Base-by-base conservation (phyloP, 805 yeast species). In the Saccharomyces mikatae region DNA sequence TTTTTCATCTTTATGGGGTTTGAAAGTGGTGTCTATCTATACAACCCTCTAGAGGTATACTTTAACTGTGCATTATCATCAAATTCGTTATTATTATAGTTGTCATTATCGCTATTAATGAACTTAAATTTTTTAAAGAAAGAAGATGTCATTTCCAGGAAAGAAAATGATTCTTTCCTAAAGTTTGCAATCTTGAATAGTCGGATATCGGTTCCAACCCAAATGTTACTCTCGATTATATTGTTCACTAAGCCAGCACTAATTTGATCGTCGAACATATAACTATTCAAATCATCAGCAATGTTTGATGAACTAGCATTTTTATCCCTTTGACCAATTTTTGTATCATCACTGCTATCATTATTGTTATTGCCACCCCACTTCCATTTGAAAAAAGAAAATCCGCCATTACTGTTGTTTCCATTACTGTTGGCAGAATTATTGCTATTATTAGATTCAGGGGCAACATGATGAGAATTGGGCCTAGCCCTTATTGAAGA, bases 151-250 rank as follows among this genome's bases (percentile, higher is more conserved):
- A 74, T 69, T 55, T 74, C 77, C 26, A 73, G 63, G 13, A 75
- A 63, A 5, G 81, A 78, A 27, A 65, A 67, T 54, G 71, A 76
- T 44, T 68, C 73, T 31, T 69, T 69, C n/a, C 65, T 69, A 4
- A 69, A 67, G 48, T 68, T 73, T 56, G 70, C 74, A 9, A 83
- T 71, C 44, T 72, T 73, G 66, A 86, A 84, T 49, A 84, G 72
- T 58, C 65, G 73, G 17, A 84, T 69, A 17, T 69, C 58, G 2
- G 87, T 80, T 9, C 72, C 72, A 21, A 73, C 71, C 87, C 87
- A 84, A 13, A 78, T 74, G 55, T 82, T 81, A 2, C 72, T 65
- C 51, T 70, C 66, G 10, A 74, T 60, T 3, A 73, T 47, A 2
- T 36, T 36, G 17, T 36, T 36, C 4, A 36, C 44, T 8, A 36